These are phyloP conservation scores for Rhodocollybia butyracea DNA, from an alignment of 768 basidiomycete species.

Conservation along the genomic window DNA sequence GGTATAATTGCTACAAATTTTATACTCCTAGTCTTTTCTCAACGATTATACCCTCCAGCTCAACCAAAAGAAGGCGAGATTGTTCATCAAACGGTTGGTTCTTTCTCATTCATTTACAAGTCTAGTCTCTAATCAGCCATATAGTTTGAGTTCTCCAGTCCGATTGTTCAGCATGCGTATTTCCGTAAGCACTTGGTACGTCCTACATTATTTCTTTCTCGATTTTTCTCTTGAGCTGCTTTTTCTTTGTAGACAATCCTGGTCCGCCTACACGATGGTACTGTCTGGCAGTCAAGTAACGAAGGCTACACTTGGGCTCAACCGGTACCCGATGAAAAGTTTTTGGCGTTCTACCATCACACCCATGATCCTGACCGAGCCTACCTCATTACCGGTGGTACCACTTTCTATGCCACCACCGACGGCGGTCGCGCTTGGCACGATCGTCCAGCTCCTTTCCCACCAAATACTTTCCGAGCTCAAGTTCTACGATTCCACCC, in stretches of 20 bases:
- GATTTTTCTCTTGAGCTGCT: neutral
- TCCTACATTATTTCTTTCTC: neutral
- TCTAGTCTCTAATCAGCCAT: neutral
- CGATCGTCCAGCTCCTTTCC: slow-evolving; percentile 50
- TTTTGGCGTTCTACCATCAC: slow-evolving; percentile 89
- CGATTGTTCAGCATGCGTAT: slow-evolving; percentile 76
- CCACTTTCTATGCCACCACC: slow-evolving; percentile 75
- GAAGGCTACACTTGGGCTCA: slow-evolving; percentile 92
- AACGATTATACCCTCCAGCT: slow-evolving; percentile 39
- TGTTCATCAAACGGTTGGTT: slow-evolving; percentile 67
- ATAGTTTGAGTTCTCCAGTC: slow-evolving; percentile 63
- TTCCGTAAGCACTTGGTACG: slow-evolving; percentile 76
- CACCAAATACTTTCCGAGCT: slow-evolving; percentile 76
- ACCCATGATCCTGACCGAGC: slow-evolving; percentile 75
- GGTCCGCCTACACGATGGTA: slow-evolving; percentile 70
- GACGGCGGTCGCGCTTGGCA: slow-evolving; percentile 78
- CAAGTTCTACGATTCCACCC: slow-evolving; percentile 88
- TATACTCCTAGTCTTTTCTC: neutral
- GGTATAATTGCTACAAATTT: slow-evolving; percentile 50
- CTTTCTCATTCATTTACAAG: neutral
- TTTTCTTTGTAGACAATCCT: slow-evolving; percentile 63
- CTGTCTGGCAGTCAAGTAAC: slow-evolving; percentile 92
- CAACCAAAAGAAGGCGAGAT: slow-evolving; percentile 78
- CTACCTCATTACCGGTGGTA: slow-evolving; percentile 76
- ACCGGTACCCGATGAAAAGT: slow-evolving; percentile 53